Percentiles rank a stretch among this genome's conserved stretches.
Conservation (phyloP, 2,329 filamentous ascomycete genomes). For the Stagonosporopsis vannaccii region DNA sequence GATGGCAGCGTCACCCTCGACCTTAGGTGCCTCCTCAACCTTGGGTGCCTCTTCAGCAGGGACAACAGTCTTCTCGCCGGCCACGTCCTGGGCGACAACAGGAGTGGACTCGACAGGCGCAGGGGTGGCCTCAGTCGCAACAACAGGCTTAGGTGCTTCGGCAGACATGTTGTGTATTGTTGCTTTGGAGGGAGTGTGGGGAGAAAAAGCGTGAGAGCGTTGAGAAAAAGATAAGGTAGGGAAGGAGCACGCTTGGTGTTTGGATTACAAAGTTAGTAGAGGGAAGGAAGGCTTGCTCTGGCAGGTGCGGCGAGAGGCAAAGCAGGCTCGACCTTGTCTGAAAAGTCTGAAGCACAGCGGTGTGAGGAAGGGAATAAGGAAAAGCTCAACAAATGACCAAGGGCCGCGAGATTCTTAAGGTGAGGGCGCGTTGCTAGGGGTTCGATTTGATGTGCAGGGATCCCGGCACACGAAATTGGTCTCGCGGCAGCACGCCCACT, state of each 20-base stretch:
- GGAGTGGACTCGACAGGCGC: slow-evolving; percentile 48
- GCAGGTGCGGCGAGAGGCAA: slow-evolving; percentile 31
- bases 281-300: slow-evolving; percentile 40
- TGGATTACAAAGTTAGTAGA: slow-evolving; percentile 46
- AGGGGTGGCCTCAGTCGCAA: slow-evolving; percentile 50
- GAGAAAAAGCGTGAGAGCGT: slow-evolving; percentile 17
- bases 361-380: slow-evolving; percentile 42
- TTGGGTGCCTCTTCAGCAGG: slow-evolving; percentile 47
- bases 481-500: slow-evolving; percentile 41
- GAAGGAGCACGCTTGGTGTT: slow-evolving; percentile 27
- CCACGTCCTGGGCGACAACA: slow-evolving; percentile 49
- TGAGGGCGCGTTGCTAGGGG: slow-evolving; percentile 48
- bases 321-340: slow-evolving; percentile 40
- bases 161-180: slow-evolving; percentile 63
- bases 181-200: slow-evolving; percentile 14
- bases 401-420: slow-evolving; percentile 46
- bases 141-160: slow-evolving; percentile 74
- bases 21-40: slow-evolving; percentile 25
- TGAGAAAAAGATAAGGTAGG: slow-evolving; percentile 19
- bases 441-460: slow-evolving; percentile 41
- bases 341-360: slow-evolving; percentile 39
- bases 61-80: slow-evolving; percentile 51
- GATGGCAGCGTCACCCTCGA: slow-evolving; percentile 36
- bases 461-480: slow-evolving; percentile 43
- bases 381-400: slow-evolving; percentile 34